Evolutionary conservation across 208 protist genomes (phyloP), one percentile per base, ranked within the genome.

Genomic region (Acanthamoeba sp.): DNA sequence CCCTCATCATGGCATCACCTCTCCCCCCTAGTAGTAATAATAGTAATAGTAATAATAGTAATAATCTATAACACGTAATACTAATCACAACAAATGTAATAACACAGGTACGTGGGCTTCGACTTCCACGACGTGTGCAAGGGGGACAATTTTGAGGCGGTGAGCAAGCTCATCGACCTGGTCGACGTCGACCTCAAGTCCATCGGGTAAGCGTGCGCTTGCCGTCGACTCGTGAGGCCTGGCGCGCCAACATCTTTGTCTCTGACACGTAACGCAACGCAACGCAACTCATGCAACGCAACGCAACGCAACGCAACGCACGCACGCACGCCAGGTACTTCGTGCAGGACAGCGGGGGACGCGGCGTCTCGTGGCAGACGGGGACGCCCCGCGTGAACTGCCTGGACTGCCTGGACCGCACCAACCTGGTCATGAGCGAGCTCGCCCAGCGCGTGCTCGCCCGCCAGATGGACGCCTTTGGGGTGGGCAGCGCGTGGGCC

Each of bases 51-150:
- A n/a, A n/a, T n/a, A n/a, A n/a, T n/a, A n/a, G n/a, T n/a, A n/a
- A n/a, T 48, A 48, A 48, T 48, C 3, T 48, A 48, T 48, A 48
- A 48, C n/a, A n/a, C n/a, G n/a, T n/a, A n/a, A n/a, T n/a, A n/a
- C n/a, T n/a, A n/a, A n/a, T n/a, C n/a, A n/a, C n/a, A n/a, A n/a
- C n/a, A n/a, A n/a, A n/a, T 64, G 24, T 48, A 71, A 34, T 22
- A 85, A 3, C 6, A 9, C 36, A 80, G 62, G 32, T 93, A 93
- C 66, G 88, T 82, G 62, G 88, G 38, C 1, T 93, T 82, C 29
- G 88, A 93, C 36, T 93, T 93, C 66, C 88, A 93, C 36, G 62
- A 71, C n/a, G 42, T 55, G n/a, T 93, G 88, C 64, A 71, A 80
- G 42, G 48, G 48, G 6, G 88, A 80, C 59, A 71, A 80, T 50